Percentiles rank a stretch among this genome's conserved stretches.
Evolutionary conservation across 176 grass and related monocot species (phyloP).

Genomic region (Thalia dealbata): DNA sequence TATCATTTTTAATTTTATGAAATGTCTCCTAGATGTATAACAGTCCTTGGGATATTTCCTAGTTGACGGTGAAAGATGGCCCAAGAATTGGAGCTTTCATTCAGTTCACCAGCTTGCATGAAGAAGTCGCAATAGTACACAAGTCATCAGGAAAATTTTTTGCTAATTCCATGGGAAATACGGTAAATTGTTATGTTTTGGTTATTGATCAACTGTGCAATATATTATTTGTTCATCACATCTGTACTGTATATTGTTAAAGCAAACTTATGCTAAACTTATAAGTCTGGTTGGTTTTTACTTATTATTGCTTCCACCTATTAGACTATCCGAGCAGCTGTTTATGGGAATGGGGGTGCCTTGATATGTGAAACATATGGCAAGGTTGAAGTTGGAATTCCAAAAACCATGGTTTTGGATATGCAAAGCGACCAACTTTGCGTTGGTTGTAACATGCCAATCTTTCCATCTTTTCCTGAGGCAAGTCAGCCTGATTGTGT

Average conservation of each 20-base stretch:
- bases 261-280: slow-evolving; percentile 2
- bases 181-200: slow-evolving; percentile 41
- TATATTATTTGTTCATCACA: neutral
- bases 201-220: neutral
- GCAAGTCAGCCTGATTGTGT: slow-evolving; percentile 21
- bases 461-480: slow-evolving; percentile 73
- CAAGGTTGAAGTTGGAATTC: slow-evolving; percentile 82
- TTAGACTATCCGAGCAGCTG: slow-evolving; percentile 74
- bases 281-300: slow-evolving; percentile 13
- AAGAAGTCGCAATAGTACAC: slow-evolving; percentile 42
- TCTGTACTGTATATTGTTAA: slow-evolving; percentile 1
- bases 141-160: slow-evolving; percentile 59
- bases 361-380: slow-evolving; percentile 85
- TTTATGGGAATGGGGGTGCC: slow-evolving; percentile 53
- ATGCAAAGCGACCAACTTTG: slow-evolving; percentile 74
- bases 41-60: neutral
- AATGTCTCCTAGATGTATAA: neutral
- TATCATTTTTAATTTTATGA: neutral
- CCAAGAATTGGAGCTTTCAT: slow-evolving; percentile 66
- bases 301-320: slow-evolving; percentile 25
- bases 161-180: slow-evolving; percentile 70
- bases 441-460: slow-evolving; percentile 80
- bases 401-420: slow-evolving; percentile 50
- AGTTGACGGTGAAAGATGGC: slow-evolving; percentile 86
- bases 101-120: slow-evolving; percentile 58